Evolutionary conservation across 2,329 filamentous ascomycete species (phyloP).

Genomic region (Dissoconium aciculare): DNA sequence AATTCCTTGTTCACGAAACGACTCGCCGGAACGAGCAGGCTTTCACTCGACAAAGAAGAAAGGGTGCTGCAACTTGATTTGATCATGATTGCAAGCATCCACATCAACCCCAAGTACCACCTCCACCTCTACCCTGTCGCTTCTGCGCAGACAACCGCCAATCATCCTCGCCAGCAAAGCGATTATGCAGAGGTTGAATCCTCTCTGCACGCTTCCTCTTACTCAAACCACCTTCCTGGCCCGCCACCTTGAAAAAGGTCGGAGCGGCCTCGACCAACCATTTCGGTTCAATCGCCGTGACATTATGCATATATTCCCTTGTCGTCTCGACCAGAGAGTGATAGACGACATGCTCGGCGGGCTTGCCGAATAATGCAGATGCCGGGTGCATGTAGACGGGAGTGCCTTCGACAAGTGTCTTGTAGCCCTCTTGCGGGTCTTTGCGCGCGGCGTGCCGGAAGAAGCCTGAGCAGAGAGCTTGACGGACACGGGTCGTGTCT

Average conservation of each 20-base stretch:
- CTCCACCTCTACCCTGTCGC: conserved; percentile 68
- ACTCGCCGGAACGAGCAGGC: no score
- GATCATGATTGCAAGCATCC: not conserved
- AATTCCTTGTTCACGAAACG: no score
- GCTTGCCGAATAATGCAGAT: conserved; percentile 85
- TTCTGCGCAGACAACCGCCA: conserved; percentile 86
- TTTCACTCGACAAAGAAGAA: no score
- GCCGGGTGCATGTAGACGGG: conserved; percentile 89
- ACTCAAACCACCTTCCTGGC: conserved; percentile 57
- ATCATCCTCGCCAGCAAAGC: conserved; percentile 82
- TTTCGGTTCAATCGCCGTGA: conserved; percentile 85
- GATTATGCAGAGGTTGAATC: conserved; percentile 89
- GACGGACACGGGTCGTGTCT: conserved; percentile 72
- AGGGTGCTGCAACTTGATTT: no score
- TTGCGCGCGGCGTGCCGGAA: conserved; percentile 93
- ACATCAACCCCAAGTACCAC: conserved; percentile 74
- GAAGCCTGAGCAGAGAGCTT: conserved; percentile 82
- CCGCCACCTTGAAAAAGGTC: conserved; percentile 95
- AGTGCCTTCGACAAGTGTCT: conserved; percentile 88
- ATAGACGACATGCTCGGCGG: conserved; percentile 92
- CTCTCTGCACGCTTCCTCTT: conserved; percentile 89
- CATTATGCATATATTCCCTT: conserved; percentile 96
- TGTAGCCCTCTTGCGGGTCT: conserved; percentile 92
- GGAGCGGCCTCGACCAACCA: conserved; percentile 91
- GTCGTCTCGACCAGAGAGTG: conserved; percentile 81